These are phyloP conservation scores for Podospora comata DNA, from an alignment of 495 filamentous ascomycete species.

Conservation along the genomic window DNA sequence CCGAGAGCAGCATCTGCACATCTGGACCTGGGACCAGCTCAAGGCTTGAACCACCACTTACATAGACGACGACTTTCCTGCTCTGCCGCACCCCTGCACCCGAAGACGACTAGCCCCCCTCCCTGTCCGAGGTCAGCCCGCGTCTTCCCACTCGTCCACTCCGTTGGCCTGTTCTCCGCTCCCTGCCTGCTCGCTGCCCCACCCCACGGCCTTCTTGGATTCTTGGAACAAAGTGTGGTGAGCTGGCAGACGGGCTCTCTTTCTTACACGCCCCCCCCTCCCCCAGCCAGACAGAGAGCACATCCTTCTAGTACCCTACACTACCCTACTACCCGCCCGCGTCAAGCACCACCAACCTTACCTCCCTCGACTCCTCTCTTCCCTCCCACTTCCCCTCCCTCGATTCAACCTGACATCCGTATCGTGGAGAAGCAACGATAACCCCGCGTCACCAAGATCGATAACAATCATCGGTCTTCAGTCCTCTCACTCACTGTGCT, in stretches of 20 bases:
- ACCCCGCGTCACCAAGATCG: neutral
- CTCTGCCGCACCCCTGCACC: conserved; percentile 26
- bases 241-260: conserved; percentile 26
- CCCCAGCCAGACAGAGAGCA: neutral
- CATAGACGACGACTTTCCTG: conserved; percentile 8
- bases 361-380: conserved; percentile 14
- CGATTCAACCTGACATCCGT: conserved; percentile 10
- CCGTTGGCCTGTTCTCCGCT: conserved; percentile 22
- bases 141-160: conserved; percentile 26
- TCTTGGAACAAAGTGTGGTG: conserved; percentile 36
- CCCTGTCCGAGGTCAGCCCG: conserved; percentile 32
- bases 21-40: neutral
- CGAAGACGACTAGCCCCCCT: conserved; percentile 26
- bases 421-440: neutral
- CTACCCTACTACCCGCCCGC: neutral
- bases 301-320: conserved; percentile 15
- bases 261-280: conserved; percentile 10
- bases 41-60: conserved; percentile 20
- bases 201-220: conserved; percentile 31
- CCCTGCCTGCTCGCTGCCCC: conserved; percentile 25
- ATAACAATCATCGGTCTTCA: neutral
- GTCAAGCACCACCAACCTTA: neutral
- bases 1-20: conserved; percentile 19
- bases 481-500: too few species aligned
- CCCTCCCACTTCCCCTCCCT: conserved; percentile 11